These are phyloP conservation scores for Phyllachora maydis DNA, from an alignment of 2,329 filamentous ascomycete genomes.

Conservation along the genomic window DNA sequence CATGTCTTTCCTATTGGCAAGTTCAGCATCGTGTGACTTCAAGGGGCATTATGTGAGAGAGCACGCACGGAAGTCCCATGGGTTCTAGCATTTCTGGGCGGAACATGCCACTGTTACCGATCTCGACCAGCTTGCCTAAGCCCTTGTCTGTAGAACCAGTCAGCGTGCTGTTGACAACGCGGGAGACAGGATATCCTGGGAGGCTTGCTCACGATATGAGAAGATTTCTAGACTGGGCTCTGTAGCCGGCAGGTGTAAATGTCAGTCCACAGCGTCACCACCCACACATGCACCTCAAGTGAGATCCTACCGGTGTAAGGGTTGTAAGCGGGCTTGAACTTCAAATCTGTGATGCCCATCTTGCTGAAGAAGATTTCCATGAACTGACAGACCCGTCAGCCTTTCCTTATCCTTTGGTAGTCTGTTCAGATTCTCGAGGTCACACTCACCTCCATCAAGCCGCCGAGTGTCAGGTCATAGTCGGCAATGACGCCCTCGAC, in stretches of 20 bases:
- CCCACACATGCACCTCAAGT: no score
- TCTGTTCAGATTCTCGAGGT: no score
- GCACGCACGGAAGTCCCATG: constrained; percentile 88
- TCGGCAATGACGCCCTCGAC: constrained; percentile 97
- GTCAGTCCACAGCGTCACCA: no score
- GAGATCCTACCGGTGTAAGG: no score
- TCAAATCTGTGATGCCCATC: constrained; percentile 70
- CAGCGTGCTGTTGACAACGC: not conserved
- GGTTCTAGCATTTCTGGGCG: constrained; percentile 82
- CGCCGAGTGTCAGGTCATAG: constrained; percentile 79
- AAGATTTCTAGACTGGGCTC: constrained; percentile 98
- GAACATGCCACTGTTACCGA: constrained; percentile 98
- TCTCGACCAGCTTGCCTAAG: constrained; percentile 81
- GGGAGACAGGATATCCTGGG: not conserved
- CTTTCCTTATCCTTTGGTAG: no score
- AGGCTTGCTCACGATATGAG: no score
- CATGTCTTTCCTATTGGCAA: constrained; percentile 75
- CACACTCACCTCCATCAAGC: constrained; percentile 81
- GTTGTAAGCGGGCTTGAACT: constrained; percentile 96
- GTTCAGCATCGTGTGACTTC: no score
- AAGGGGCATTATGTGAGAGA: no score
- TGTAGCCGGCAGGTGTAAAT: no score
- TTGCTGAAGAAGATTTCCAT: constrained; percentile 92
- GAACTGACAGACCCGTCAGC: no score
- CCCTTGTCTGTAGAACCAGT: constrained; percentile 37